A percentile compares a stretch with the other conserved stretches of the same genome.
Evolutionary conservation across 2,329 filamentous ascomycete genomes (phyloP).

Genomic region (Ilyonectria destructans): DNA sequence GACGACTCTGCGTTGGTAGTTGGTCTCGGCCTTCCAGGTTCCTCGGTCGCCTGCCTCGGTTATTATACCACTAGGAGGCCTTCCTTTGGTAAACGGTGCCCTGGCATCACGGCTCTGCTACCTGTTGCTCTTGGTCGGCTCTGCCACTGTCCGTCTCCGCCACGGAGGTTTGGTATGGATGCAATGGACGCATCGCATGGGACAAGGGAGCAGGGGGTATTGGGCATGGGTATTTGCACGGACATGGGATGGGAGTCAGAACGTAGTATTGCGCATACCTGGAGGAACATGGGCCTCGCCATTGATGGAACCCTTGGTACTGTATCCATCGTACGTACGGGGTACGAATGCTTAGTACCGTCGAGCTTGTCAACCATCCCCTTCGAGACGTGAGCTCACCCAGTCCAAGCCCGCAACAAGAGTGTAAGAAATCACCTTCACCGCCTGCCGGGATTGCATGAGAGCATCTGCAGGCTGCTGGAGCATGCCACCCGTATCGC

Average conservation of each 20-base stretch:
- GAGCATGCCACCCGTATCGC: conserved; percentile 36
- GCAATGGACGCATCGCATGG: conserved; percentile 18
- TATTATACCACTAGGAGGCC: conserved; percentile 16
- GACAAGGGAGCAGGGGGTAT: conserved; percentile 16
- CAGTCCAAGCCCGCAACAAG: conserved; percentile 30
- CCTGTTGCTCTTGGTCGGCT: conserved; percentile 8
- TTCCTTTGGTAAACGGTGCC: background rate
- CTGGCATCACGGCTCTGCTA: conserved; percentile 15
- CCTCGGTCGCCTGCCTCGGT: conserved; percentile 37
- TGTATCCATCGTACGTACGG: background rate
- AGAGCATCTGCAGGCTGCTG: conserved; percentile 42
- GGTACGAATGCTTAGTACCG: conserved; percentile 11
- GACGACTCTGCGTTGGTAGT: conserved; percentile 29
- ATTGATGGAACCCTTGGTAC: conserved; percentile 18
- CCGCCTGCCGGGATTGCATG: conserved; percentile 46
- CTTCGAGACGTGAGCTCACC: conserved; percentile 20
- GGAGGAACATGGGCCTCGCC: conserved; percentile 21
- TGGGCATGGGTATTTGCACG: conserved; percentile 18
- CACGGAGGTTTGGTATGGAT: conserved; percentile 21
- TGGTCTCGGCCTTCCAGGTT: conserved; percentile 17
- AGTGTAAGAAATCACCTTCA: conserved; percentile 39
- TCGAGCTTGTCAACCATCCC: conserved; percentile 7
- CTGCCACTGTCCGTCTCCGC: conserved; percentile 12
- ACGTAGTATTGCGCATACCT: conserved; percentile 8
- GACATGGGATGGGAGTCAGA: conserved; percentile 20